Evolutionary conservation across 2,329 filamentous ascomycete genomes (phyloP), one percentile per base, ranked within the genome.

Genomic region (Ophiocordyceps camponoti-floridani): DNA sequence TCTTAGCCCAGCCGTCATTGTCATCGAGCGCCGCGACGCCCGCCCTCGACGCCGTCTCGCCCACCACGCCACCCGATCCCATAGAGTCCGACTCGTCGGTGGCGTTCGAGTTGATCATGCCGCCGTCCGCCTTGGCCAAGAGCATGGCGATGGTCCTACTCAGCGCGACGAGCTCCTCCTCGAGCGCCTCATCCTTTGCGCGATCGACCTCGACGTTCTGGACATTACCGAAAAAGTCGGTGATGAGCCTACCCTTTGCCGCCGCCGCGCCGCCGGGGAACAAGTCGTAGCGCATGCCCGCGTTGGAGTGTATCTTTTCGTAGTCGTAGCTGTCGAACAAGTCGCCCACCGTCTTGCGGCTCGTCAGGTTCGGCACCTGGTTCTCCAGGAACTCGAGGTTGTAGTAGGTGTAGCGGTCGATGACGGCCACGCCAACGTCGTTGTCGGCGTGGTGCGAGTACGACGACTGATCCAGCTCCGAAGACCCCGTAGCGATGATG

Each of bases 391-490:
- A 98, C 55, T 98, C 91, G 44, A 98, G 77, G 56, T 94, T 94
- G 66, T 95, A 96, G 65, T 96, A 98, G 7, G 91, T 98, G 70
- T 93, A 98, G 48, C 91, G 82, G 62, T 98, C 91, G 59, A 98
- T 98, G 51, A 98, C 91, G 30, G 91, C 91, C 23, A 98, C 91
- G 33, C 91, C 91, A 31, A 98, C 88, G 57, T 98, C 91, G 62
- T 89, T 94, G 64, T 98, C 91, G 46, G 91, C 91, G 61, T 98
- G 91, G 65, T 98, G 91, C 1, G 85, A 94, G 64, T 98, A 98
- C 1, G 84, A 94, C 5, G 86, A 94, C 62, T 98, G 85, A 58
- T 96, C 89, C 48, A 96, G 81, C 60, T 91, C 87, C 3, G 84
- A 93, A 30, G 85, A 94, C n/a, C 91, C 91, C 0, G 93, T 98